These are phyloP conservation scores for Flaveria ramosissima DNA, from an alignment of 129 eudicot genomes.

Conservation along the genomic window DNA sequence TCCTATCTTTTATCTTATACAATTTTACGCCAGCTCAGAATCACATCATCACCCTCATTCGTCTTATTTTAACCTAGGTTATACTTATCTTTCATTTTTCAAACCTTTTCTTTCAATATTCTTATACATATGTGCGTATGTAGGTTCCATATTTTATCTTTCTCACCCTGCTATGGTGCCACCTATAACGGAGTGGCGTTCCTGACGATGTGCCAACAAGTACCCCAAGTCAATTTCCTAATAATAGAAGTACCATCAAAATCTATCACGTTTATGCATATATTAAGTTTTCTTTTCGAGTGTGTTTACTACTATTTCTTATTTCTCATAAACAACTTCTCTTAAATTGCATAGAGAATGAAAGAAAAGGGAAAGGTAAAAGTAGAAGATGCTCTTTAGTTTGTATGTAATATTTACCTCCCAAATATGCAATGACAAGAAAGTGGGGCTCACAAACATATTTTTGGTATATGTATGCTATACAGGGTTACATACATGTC, in stretches of 20 bases:
- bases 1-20: too few species aligned
- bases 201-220: too few species aligned
- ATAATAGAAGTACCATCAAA: neutral
- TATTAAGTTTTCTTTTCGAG: neutral
- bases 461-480: constrained; percentile 1
- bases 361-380: neutral
- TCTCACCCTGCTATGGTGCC: too few species aligned
- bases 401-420: neutral
- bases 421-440: constrained; percentile 13
- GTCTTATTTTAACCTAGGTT: too few species aligned
- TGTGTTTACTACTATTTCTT: neutral
- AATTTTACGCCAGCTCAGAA: too few species aligned
- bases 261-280: neutral
- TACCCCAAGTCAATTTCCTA: too few species aligned
- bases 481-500: constrained; percentile 25
- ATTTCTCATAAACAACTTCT: constrained; percentile 5
- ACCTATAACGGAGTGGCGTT: too few species aligned
- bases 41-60: too few species aligned
- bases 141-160: too few species aligned
- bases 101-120: too few species aligned
- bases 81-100: too few species aligned
- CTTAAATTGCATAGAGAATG: neutral
- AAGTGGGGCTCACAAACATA: constrained; percentile 4
- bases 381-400: neutral
- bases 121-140: too few species aligned